Base-by-base conservation (phyloP, 805 yeast genomes). In the Cyberlindnera suaveolens region DNA sequence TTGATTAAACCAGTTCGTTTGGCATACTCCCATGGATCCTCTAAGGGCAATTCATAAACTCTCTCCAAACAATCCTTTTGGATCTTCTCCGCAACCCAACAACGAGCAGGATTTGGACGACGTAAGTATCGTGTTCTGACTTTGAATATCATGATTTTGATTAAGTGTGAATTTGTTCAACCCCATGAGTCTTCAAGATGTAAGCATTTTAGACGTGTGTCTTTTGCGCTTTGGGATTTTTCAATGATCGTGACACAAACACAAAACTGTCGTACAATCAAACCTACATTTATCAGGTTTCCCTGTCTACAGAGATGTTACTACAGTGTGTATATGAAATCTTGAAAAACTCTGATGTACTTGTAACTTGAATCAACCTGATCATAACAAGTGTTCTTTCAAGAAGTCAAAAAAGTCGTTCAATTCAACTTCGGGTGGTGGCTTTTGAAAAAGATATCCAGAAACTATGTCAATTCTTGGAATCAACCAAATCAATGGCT, bases 401-500 rank as follows among this genome's bases (percentile, higher is more conserved):
- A 23, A 23, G 27, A 23, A 23, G 27, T 23, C 27, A 23, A 23
- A 23, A 23, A 23, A 23, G 11, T 23, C 27, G 27, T 23, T 23
- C 27, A 23, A 23, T 5, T 23, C 27, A 23, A 23, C 11, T 23
- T 23, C 11, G 11, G 27, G 27, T 10, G 27, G 27, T 23, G 27
- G 27, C 2, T 23, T 23, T 10, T 23, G 27, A 23, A 37, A 37
- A 19, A 29, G 15, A 13, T 13, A 14, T 14, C 4, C 13, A 14
- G 26, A 29, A 18, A 37, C 15, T 16, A 7, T 15, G 9, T 27
- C 32, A 16, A 37, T 27, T 13, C 39, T 15, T 7, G 29, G 23
- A 6, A 16, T 7, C 23, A 39, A 32, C 41, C 41, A 39, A 15
- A 39, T n/a, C 27, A 39, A 32, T 5, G 20, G 31, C 36, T 39